Evolutionary conservation across 106 monocot genomes (phyloP), one percentile per base, ranked within the genome.

Genomic region (Allium sativum): DNA sequence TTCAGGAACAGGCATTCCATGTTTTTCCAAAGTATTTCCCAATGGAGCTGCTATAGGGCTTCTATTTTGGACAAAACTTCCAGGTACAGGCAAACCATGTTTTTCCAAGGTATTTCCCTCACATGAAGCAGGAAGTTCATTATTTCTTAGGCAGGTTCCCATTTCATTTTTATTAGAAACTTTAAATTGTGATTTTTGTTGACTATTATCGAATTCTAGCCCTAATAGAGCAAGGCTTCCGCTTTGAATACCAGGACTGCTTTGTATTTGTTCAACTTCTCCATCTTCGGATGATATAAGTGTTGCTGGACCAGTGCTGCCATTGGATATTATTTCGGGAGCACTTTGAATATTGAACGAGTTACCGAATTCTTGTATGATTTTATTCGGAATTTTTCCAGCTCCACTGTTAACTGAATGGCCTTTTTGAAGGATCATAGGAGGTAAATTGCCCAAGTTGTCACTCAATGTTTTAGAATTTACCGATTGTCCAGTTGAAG

Each of bases 181-280:
- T 31, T 31, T 31, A 31, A 2, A 31, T 31, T 31, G 31, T 31
- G 31, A 31, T 31, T 31, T 31, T 3, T 31, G 31, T 31, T 31
- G 31, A 31, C 2, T 31, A 31, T 31, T 31, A 31, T 31, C 31
- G 31, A 31, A 31, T 31, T 31, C 31, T 31, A 31, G 5, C 31
- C 31, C 31, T 31, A 31, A 31, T 31, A 31, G 31, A 31, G 31
- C 31, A 1, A 31, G 31, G 31, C 31, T 31, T 65, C 82, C 82
- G 64, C 94, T 95, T 64, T 96, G 91, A 71, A 91, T 78, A 64
- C 91, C 57, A 5, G 91, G 84, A 71, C 87, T 91, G 16, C 72
- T 53, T 74, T 73, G 75, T 11, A 66, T 78, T 74, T 91, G 96
- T 70, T 96, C 96, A 31, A 96, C 96, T 79, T 91, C 96, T 47